Base-by-base conservation (phyloP, 2,329 filamentous ascomycete species). In the Botryotinia globosa region DNA sequence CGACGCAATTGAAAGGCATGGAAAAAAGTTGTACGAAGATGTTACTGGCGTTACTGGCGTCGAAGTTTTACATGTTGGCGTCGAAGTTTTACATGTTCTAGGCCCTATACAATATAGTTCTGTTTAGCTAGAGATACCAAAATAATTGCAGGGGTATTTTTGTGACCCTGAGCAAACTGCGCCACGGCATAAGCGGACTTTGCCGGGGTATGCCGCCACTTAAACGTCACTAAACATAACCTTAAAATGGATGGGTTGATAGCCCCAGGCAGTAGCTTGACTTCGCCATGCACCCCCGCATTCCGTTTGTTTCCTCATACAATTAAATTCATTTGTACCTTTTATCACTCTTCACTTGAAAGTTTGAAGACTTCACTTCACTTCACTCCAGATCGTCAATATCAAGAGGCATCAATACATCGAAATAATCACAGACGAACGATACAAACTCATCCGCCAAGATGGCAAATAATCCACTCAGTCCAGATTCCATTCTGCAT, bases 401-500 rank as follows among this genome's bases (percentile, higher is more conserved):
- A 16, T 25, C 18, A 8, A 18, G 10, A 45, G 25, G n/a, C 12
- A 51, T 16, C 48, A 54, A 39, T 9, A 39, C 56, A 20, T 37
- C 56, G 9, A 39, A n/a, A 25, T 18, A 29, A 56, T 32, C n/a
- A 18, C 51, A 18, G 18, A 3, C 14, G 4, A 56, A 29, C n/a
- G 18, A 56, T 29, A 4, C n/a, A 29, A 29, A n/a, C n/a, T 67
- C 44, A 39, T 65, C 59, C 32, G 20, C 62, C 75, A 76, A 54
- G 16, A 80, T 80, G 79, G 73, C 76, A 59, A 74, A 73, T 42
- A 77, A 84, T 70, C 83, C 84, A 9, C 81, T 86, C 66, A 82
- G 81, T 73, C 79, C 83, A 54, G 81, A 83, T 74, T 83, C 83
- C 75, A 81, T 90, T 75, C 81, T 90, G 45, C 82, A 84, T 77